Evolutionary conservation across 2,329 filamentous ascomycete genomes (phyloP).

Genomic region (Cercospora janseana): DNA sequence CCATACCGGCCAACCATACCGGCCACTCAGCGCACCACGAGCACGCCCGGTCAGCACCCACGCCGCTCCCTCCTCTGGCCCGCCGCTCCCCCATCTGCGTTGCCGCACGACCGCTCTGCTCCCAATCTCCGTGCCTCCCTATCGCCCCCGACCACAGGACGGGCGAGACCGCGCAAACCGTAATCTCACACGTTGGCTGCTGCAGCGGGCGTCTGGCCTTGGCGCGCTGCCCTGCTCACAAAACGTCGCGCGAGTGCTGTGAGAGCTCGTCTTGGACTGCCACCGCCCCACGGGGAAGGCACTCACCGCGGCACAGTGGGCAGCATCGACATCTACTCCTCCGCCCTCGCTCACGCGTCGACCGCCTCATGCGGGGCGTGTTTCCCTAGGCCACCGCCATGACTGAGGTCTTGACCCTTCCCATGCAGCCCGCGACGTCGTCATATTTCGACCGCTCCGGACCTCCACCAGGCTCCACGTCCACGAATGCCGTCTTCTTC

Average conservation of each 20-base stretch:
- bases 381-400: conserved; percentile 34
- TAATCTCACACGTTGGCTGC: not conserved
- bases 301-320: not conserved
- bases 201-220: not conserved
- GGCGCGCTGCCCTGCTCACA: not conserved
- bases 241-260: too few species aligned
- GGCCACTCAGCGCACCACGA: too few species aligned
- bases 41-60: conserved; percentile 2
- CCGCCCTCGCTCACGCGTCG: not conserved
- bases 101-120: not conserved
- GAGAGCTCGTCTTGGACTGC: not conserved
- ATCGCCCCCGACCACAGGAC: not conserved
- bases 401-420: conserved; percentile 46
- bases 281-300: not conserved
- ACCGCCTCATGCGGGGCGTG: conserved; percentile 15
- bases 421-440: conserved; percentile 43
- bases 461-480: conserved; percentile 44
- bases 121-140: not conserved
- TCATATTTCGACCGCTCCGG: conserved; percentile 43
- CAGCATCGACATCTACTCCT: not conserved
- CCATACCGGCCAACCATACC: too few species aligned
- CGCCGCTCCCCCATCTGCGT: not conserved
- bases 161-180: not conserved
- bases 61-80: not conserved
- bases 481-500: conserved; percentile 45